Evolutionary conservation across 2,329 filamentous ascomycete genomes (phyloP).

Genomic region (Thelonectria olida): DNA sequence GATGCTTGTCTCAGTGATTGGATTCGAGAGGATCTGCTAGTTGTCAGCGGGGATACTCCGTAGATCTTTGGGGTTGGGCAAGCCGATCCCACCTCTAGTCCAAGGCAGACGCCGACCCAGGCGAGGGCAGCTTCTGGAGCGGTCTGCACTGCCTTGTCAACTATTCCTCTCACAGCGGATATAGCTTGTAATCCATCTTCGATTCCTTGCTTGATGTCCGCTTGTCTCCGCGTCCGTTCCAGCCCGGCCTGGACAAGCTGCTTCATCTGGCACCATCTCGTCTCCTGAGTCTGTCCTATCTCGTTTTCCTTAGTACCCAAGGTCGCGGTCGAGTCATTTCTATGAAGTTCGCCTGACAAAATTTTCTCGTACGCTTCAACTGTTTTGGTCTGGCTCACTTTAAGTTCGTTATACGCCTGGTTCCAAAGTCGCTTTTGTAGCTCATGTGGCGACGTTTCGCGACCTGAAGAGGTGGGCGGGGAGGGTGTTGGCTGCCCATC

Average conservation of each 20-base stretch:
- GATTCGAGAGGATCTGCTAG: constrained; percentile 29
- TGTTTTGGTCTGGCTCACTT: constrained; percentile 24
- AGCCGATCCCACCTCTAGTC: constrained; percentile 41
- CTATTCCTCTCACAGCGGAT: constrained; percentile 35
- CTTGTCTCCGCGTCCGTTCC: constrained; percentile 36
- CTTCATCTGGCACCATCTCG: constrained; percentile 39
- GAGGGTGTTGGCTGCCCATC: too few relatives aligned
- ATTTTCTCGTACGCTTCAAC: constrained; percentile 34
- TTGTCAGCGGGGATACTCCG: background rate
- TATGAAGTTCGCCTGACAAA: constrained; percentile 20
- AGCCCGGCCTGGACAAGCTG: constrained; percentile 41
- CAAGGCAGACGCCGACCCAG: constrained; percentile 48
- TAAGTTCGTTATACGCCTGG: constrained; percentile 29
- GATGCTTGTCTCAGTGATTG: constrained; percentile 29
- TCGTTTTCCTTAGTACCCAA: constrained; percentile 7
- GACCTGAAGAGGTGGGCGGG: background rate
- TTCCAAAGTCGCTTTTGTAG: constrained; percentile 26
- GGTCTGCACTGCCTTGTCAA: constrained; percentile 38
- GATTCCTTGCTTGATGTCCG: constrained; percentile 37
- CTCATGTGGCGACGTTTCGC: background rate
- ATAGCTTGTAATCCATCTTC: constrained; percentile 35
- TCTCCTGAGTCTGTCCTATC: constrained; percentile 16
- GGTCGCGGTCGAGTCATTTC: background rate
- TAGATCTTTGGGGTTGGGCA: background rate
- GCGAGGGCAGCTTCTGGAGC: constrained; percentile 47